Conservation (phyloP, 2,329 filamentous ascomycete genomes). For the Colletotrichum cereale region DNA sequence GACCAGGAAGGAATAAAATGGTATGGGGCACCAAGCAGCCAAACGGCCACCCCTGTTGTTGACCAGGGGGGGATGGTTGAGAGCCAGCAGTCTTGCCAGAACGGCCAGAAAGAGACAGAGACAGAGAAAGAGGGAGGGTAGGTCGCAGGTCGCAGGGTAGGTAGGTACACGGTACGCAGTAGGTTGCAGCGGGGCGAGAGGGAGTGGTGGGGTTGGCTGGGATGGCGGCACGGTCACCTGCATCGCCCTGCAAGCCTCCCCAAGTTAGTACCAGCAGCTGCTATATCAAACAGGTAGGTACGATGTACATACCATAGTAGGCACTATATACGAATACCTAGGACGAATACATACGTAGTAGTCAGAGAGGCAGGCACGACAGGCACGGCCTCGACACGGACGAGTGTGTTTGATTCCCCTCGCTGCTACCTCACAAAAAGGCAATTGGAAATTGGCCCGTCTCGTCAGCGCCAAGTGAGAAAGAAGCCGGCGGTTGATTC, state of each 20-base stretch:
- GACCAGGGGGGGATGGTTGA: constrained; percentile 35
- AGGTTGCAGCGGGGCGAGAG: constrained; percentile 14
- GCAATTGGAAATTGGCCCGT: neutral
- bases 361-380: neutral
- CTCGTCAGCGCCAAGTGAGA: neutral
- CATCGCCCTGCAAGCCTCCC: constrained; percentile 27
- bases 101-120: constrained; percentile 16
- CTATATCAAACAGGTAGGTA: neutral
- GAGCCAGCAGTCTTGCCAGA: neutral
- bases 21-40: constrained; percentile 34
- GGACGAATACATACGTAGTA: too few species aligned
- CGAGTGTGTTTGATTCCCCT: constrained; percentile 2
- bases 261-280: constrained; percentile 16
- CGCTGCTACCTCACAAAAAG: neutral
- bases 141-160: constrained; percentile 2
- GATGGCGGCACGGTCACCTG: constrained; percentile 36
- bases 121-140: constrained; percentile 8
- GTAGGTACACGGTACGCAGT: neutral
- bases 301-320: neutral
- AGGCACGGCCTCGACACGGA: neutral
- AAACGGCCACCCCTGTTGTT: constrained; percentile 31
- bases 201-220: constrained; percentile 13
- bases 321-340: too few species aligned
- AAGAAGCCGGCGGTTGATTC: neutral
- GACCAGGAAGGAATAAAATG: constrained; percentile 28